These are phyloP conservation scores for Fremontodendron californicum DNA, from an alignment of 345 rosid genomes.

Conservation along the genomic window DNA sequence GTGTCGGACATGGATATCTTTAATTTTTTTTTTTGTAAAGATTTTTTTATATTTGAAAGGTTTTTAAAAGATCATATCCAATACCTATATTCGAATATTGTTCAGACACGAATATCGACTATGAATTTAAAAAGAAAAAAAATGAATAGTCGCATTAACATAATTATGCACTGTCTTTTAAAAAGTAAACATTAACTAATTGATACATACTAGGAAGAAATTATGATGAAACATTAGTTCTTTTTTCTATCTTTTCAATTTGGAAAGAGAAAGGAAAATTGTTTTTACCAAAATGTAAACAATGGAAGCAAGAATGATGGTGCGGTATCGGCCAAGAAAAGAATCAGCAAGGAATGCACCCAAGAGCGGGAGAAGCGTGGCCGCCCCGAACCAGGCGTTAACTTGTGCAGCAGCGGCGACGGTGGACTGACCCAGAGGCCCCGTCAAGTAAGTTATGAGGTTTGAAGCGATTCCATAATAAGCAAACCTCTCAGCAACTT, in stretches of 20 bases:
- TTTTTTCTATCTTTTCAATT: background rate
- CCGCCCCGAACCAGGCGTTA: conserved; percentile 7
- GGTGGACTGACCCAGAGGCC: conserved; percentile 14
- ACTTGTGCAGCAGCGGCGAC: conserved; percentile 12
- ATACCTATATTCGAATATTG: too few species aligned
- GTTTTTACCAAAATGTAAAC: conserved; percentile 45
- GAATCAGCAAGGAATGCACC: conserved; percentile 70
- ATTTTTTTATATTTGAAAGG: too few species aligned
- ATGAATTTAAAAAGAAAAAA: too few species aligned
- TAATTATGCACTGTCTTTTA: too few species aligned
- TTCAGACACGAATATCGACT: too few species aligned
- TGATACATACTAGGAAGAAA: background rate
- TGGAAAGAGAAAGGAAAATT: background rate
- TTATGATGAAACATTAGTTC: background rate
- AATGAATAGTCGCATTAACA: too few species aligned
- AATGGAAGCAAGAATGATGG: conserved; percentile 45
- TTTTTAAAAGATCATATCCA: too few species aligned
- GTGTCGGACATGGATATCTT: too few species aligned
- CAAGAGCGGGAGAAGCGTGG: conserved; percentile 26
- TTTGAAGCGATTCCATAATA: conserved; percentile 13
- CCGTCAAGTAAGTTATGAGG: conserved; percentile 15
- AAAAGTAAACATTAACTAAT: too few species aligned
- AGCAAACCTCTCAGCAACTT: conserved; percentile 14
- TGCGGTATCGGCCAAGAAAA: conserved; percentile 59
- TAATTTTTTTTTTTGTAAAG: too few species aligned